Base-by-base conservation (phyloP, 805 yeast genomes). In the Metschnikowia aberdeeniae region DNA sequence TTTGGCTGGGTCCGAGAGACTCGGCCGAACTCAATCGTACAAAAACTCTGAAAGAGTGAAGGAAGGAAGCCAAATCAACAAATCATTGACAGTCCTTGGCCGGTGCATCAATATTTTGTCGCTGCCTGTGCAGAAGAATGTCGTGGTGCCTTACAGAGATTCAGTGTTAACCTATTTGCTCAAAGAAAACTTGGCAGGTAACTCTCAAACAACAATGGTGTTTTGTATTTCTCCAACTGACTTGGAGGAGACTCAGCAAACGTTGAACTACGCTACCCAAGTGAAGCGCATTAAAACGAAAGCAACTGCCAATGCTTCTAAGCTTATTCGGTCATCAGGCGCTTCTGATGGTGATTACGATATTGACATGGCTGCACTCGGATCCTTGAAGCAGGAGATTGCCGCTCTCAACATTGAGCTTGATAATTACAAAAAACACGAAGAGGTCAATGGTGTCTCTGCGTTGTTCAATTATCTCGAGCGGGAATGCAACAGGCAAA, bases 131-230 rank as follows among this genome's bases (percentile, higher is more conserved):
- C 46, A 38, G 19, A 63, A 60, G 14, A 61, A 65, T 5, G 58
- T 67, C 5, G 62, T 79, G 12, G 74, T 82, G 1, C 92, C 92
- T 0, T 84, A 82, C 55, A 69, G 95, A 50, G 95, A 87, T 53
- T 85, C 95, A 0, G 70, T 75, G 0, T 66, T 87, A 43, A 87
- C 95, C 0, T 84, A 90, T 79, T 66, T 87, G 2, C 67, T 87
- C 50, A 82, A 82, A 56, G 92, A 86, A 53, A 81, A 80, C 47
- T 66, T 88, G 31, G 89, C 93, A 1, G 96, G 96, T 1, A 85
- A 86, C 57, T 83, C 93, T n/a, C 86, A 84, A 57, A 89, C 95
- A 0, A 83, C 84, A 1, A 80, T 89, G 85, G 76, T 89, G n/a
- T 93, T 93, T 17, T 88, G 95, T 60, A 72, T 89, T 0, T 81